Evolutionary conservation across 2,329 filamentous ascomycete genomes (phyloP).

Genomic region (Mollisia scopiformis): DNA sequence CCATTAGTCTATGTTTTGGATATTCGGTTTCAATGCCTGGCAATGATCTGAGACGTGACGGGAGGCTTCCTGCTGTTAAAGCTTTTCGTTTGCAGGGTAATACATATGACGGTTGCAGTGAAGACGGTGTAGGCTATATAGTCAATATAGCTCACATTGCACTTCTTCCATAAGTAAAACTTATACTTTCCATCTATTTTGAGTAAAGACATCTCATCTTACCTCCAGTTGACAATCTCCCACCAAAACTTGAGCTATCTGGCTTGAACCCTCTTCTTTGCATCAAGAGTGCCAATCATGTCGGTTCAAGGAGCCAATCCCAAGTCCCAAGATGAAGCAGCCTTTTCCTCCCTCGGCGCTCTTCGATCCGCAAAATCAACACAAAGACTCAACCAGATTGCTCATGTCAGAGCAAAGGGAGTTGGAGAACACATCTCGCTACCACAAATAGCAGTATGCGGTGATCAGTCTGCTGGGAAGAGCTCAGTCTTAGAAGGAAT

Average conservation of each 20-base stretch:
- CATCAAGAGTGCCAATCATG: background rate
- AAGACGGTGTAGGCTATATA: background rate
- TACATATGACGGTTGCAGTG: background rate
- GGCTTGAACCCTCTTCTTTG: background rate
- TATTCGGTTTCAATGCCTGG: background rate
- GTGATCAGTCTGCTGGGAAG: conserved; percentile 44
- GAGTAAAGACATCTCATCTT: background rate
- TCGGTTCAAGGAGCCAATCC: background rate
- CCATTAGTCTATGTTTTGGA: background rate
- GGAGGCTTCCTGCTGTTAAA: background rate
- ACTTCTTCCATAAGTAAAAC: background rate
- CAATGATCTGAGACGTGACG: background rate
- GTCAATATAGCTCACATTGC: background rate
- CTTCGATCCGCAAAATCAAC: conserved; percentile 11
- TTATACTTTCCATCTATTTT: background rate
- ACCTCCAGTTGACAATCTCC: background rate
- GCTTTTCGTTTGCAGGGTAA: background rate
- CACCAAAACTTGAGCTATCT: background rate
- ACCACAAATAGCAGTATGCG: conserved; percentile 47
- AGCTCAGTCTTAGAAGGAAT: conserved; percentile 38
- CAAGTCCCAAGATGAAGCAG: background rate
- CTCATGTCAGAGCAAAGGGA: conserved; percentile 7
- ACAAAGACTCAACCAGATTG: conserved; percentile 14
- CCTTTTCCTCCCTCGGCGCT: conserved; percentile 1
- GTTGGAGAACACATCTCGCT: conserved; percentile 36